These are phyloP conservation scores for Puya raimondii DNA, from an alignment of 176 grass and related monocot species.

Conservation along the genomic window DNA sequence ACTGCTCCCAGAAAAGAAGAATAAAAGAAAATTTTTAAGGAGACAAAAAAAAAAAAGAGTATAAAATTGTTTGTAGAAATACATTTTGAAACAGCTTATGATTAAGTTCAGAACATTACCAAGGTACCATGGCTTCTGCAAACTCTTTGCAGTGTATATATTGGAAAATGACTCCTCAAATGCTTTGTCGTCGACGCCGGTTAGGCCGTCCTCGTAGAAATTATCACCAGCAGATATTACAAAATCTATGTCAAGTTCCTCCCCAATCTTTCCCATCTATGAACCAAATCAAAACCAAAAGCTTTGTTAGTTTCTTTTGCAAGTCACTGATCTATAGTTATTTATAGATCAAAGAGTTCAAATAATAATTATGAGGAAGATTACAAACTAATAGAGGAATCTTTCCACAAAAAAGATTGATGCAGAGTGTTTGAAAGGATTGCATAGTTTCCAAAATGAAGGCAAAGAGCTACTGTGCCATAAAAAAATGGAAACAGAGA, in stretches of 20 bases:
- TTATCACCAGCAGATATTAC: conserved; percentile 77
- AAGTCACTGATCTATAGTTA: not conserved
- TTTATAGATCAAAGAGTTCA: not conserved
- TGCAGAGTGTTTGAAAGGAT: too few species aligned
- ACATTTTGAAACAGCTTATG: not conserved
- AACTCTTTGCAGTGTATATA: conserved; percentile 62
- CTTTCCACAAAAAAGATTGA: too few species aligned
- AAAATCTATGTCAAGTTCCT: conserved; percentile 58
- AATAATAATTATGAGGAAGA: not conserved
- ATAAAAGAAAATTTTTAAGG: not conserved
- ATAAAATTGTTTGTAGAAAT: not conserved
- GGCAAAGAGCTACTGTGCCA: too few species aligned
- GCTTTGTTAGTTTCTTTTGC: not conserved
- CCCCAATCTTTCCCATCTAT: conserved; percentile 67
- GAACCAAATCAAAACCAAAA: not conserved
- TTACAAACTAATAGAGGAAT: too few species aligned
- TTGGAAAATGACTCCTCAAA: conserved; percentile 75
- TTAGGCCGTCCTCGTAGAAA: conserved; percentile 66
- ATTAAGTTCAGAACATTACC: conserved; percentile 28
- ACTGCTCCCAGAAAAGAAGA: conserved; percentile 19
- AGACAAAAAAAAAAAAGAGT: not conserved
- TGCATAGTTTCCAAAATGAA: too few species aligned
- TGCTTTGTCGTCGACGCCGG: conserved; percentile 43
- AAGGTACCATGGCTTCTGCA: conserved; percentile 76
- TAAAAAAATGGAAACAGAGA: too few species aligned